Percentiles rank a stretch among this genome's conserved stretches.
Conservation (phyloP, 2,329 filamentous ascomycete genomes). For the Colletotrichum paranaense region DNA sequence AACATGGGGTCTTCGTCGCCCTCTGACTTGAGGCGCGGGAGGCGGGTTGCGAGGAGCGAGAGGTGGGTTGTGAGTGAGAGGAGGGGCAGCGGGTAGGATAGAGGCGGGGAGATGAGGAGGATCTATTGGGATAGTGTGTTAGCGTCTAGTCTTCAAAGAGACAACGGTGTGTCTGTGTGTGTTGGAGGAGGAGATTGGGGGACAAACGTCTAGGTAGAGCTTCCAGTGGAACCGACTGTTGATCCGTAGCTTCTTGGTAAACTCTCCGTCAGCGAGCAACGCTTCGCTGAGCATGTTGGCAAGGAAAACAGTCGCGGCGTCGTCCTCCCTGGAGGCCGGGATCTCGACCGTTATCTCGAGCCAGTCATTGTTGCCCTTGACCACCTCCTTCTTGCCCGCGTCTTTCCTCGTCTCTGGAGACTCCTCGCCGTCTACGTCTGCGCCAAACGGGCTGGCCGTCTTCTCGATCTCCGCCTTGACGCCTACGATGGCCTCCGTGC, state of each 20-base stretch:
- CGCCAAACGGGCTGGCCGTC: conserved; percentile 54
- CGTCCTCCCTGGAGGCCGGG: conserved; percentile 90
- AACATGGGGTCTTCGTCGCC: conserved; percentile 97
- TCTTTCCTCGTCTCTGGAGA: conserved; percentile 41
- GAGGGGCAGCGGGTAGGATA: conserved; percentile 92
- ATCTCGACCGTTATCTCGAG: conserved; percentile 93
- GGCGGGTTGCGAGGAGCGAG: conserved; percentile 86
- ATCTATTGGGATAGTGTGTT: conserved; percentile 65
- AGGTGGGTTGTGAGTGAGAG: conserved; percentile 94
- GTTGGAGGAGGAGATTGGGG: conserved; percentile 3
- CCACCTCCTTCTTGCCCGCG: conserved; percentile 44
- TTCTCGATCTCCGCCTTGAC: conserved; percentile 95
- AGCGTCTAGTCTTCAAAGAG: not conserved
- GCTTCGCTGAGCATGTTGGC: conserved; percentile 90
- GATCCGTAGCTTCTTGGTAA: conserved; percentile 82
- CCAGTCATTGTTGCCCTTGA: conserved; percentile 74
- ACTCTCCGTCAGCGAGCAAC: conserved; percentile 77
- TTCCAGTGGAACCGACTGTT: conserved; percentile 96
- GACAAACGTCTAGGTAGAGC: conserved; percentile 88
- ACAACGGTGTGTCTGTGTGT: too few relatives aligned
- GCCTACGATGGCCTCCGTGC: conserved; percentile 94
- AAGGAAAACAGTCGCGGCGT: conserved; percentile 87
- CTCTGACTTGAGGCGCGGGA: conserved; percentile 88
- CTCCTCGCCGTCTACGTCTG: conserved; percentile 53
- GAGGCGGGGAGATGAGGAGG: conserved; percentile 89